phyloP scores from a whole-genome alignment of 352 stramenopile species.

The Bremia lactucae region DNA sequence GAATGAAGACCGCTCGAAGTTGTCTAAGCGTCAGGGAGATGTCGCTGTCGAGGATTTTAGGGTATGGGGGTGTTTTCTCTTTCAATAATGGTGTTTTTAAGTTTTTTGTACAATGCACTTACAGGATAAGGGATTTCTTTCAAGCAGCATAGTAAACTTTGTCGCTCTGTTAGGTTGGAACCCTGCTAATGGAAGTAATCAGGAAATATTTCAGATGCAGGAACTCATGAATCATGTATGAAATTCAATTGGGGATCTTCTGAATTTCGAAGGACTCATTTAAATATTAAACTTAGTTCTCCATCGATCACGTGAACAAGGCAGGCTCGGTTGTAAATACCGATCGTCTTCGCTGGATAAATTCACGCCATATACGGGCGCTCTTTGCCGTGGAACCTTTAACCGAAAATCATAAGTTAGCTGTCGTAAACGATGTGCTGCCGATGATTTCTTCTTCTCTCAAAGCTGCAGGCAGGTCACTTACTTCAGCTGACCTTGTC shows the following conservation, averaged over 20 bases:
- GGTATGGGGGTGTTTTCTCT: constrained; percentile 21
- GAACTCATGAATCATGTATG: constrained; percentile 76
- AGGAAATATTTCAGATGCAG: constrained; percentile 93
- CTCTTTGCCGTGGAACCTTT: constrained; percentile 50
- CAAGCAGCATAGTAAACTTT: constrained; percentile 96
- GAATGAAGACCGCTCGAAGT: constrained; percentile 95
- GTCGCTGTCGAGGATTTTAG: constrained; percentile 95
- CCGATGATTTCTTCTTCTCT: constrained; percentile 49
- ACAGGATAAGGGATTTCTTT: constrained; percentile 91
- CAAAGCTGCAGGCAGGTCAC: constrained; percentile 20
- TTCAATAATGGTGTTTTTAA: not conserved
- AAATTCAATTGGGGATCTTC: no score
- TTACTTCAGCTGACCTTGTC: constrained; percentile 26
- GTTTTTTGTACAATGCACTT: not conserved
- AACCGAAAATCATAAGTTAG: constrained; percentile 27
- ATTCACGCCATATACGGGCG: constrained; percentile 75
- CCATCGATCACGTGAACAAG: constrained; percentile 83
- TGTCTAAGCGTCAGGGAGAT: constrained; percentile 97
- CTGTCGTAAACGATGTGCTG: constrained; percentile 51
- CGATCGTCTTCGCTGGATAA: constrained; percentile 83
- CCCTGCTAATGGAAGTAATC: constrained; percentile 88
- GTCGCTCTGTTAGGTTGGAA: constrained; percentile 97
- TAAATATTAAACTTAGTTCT: constrained; percentile 44
- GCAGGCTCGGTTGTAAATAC: constrained; percentile 82
- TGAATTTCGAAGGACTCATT: no score